phyloP scores from a whole-genome alignment of 1,139 yeast genomes.

The Yamadazyma blattariae region DNA sequence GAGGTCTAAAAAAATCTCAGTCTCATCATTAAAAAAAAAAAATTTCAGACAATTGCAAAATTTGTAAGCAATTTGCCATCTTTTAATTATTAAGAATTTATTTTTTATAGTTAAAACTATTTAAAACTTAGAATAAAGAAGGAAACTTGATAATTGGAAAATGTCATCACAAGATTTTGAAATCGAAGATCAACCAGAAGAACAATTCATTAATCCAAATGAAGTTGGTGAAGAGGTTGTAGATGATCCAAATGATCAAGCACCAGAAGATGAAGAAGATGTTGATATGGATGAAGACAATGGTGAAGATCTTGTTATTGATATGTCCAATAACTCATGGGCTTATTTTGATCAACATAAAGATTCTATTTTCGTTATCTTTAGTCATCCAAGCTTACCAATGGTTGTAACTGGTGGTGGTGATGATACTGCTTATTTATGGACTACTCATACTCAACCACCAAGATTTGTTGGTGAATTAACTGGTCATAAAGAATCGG shows the following conservation, averaged over 20 bases:
- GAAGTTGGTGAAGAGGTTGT: conserved; percentile 62
- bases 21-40: conserved; percentile 3
- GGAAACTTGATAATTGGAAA: not conserved
- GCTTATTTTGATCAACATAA: conserved; percentile 85
- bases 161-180: conserved; percentile 3
- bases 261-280: conserved; percentile 41
- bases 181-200: conserved; percentile 20
- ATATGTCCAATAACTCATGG: conserved; percentile 84
- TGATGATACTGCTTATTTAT: conserved; percentile 81
- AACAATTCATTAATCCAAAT: conserved; percentile 52
- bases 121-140: not conserved
- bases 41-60: conserved; percentile 3
- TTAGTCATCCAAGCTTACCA: conserved; percentile 79
- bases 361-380: conserved; percentile 78
- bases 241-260: conserved; percentile 32
- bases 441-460: conserved; percentile 89
- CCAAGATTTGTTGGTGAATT: conserved; percentile 76
- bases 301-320: conserved; percentile 46
- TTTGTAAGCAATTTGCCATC: conserved; percentile 5
- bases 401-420: conserved; percentile 83
- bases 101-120: not conserved
- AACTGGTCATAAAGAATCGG: conserved; percentile 82
- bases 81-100: not conserved
- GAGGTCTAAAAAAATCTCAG: too few species aligned
- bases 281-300: conserved; percentile 28